phyloP scores from a whole-genome alignment of 2,329 filamentous ascomycete species.

The Chaetomium olivaceum region DNA sequence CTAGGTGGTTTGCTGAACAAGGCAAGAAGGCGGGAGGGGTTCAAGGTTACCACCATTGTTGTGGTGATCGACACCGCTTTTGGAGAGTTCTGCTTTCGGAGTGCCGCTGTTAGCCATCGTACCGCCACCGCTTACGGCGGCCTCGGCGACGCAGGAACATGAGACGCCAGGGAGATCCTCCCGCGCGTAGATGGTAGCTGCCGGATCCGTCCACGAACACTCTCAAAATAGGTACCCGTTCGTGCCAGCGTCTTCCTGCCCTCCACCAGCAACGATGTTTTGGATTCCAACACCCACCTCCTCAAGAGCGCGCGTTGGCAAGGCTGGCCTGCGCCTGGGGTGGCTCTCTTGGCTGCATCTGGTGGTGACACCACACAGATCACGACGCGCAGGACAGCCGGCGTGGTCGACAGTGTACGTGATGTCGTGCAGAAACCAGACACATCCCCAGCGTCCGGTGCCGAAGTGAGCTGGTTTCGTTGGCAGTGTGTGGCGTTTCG shows the following conservation, averaged over 20 bases:
- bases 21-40: background rate
- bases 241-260: background rate
- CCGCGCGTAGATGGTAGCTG: background rate
- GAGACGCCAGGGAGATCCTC: background rate
- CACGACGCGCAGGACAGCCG: background rate
- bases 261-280: background rate
- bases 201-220: background rate
- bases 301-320: background rate
- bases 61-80: background rate
- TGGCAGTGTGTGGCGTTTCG: background rate
- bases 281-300: background rate
- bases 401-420: background rate
- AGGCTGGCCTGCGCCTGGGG: background rate
- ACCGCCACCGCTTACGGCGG: background rate
- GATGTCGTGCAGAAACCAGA: background rate
- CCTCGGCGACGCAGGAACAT: slow-evolving; percentile 7
- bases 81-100: background rate
- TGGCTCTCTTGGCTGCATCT: background rate
- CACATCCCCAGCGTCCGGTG: background rate
- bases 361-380: background rate
- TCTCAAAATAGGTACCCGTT: background rate
- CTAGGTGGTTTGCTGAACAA: background rate
- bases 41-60: background rate
- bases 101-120: background rate
- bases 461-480: background rate